phyloP scores from a whole-genome alignment of 129 eudicot species.

The Ambrosia artemisiifolia region DNA sequence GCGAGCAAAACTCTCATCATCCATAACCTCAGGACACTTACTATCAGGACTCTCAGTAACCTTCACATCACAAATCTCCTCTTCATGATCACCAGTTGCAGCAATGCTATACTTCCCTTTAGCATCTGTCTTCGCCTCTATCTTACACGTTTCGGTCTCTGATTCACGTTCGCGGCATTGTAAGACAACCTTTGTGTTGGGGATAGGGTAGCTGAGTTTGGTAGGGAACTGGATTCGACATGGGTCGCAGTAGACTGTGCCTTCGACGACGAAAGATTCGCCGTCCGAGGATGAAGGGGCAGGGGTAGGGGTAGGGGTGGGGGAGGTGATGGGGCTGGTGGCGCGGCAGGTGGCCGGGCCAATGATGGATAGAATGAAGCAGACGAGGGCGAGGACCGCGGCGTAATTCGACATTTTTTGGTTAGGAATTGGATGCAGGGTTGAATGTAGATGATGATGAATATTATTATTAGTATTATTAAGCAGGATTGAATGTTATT shows the following conservation, averaged over 20 bases:
- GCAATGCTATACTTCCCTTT: slow-evolving; percentile 30
- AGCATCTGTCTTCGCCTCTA: slow-evolving; percentile 14
- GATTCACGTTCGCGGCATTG: slow-evolving; percentile 22
- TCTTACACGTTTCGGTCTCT: neutral
- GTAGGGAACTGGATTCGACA: slow-evolving; percentile 52
- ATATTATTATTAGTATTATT: neutral
- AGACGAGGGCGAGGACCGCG: slow-evolving; percentile 26
- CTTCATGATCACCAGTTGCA: slow-evolving; percentile 53
- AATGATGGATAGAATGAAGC: slow-evolving; percentile 17
- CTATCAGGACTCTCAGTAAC: slow-evolving; percentile 40
- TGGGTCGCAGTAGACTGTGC: slow-evolving; percentile 61
- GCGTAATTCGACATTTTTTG: slow-evolving; percentile 19
- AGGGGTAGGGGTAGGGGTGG: slow-evolving; percentile 5
- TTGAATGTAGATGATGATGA: too few relatives aligned
- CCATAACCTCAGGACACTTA: slow-evolving; percentile 38
- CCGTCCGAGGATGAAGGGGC: neutral
- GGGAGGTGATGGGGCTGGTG: neutral
- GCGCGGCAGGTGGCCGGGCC: slow-evolving; percentile 26
- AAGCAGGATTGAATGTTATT: neutral
- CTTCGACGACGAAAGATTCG: slow-evolving; percentile 35
- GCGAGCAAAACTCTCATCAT: slow-evolving; percentile 27
- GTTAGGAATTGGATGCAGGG: neutral
- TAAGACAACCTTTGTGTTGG: slow-evolving; percentile 28
- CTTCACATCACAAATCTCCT: slow-evolving; percentile 53
- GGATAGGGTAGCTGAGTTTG: slow-evolving; percentile 33